Conservation (phyloP, 192 early-diverging fungal species). For the Coemansia sp. region DNA sequence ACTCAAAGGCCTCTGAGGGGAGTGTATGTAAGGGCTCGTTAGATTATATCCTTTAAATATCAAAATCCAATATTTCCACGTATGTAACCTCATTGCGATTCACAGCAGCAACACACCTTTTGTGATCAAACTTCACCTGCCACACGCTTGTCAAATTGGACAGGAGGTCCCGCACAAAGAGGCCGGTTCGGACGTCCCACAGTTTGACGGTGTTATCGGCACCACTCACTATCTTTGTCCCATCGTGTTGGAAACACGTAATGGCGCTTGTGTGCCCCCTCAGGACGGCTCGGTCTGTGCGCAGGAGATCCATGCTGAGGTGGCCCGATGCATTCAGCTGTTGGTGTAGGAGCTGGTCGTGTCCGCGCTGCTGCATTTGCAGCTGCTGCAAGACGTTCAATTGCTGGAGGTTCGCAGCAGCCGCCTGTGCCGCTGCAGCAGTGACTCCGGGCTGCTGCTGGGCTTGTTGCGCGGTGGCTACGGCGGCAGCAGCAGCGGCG, state of each 20-base stretch:
- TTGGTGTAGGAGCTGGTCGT: slow-evolving; percentile 47
- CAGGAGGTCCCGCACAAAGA: slow-evolving; percentile 80
- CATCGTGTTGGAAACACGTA: slow-evolving; percentile 98
- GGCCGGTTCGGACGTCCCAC: slow-evolving; percentile 92
- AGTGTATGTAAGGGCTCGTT: not conserved
- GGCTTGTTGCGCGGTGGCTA: slow-evolving; percentile 32
- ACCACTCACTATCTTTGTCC: slow-evolving; percentile 88
- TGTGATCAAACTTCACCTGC: slow-evolving; percentile 91
- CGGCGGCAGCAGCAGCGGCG: slow-evolving; percentile 22
- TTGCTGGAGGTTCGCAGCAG: slow-evolving; percentile 38
- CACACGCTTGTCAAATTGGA: slow-evolving; percentile 84
- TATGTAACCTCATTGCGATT: slow-evolving; percentile 56
- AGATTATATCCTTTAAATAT: not conserved
- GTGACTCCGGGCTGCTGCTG: slow-evolving; percentile 16
- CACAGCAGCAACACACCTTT: slow-evolving; percentile 76
- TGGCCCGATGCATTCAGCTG: slow-evolving; percentile 6
- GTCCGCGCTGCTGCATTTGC: slow-evolving; percentile 47
- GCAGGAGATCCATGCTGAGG: slow-evolving; percentile 22
- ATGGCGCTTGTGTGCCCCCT: slow-evolving; percentile 70
- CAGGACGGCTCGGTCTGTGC: slow-evolving; percentile 67
- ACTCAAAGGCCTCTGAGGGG: slow-evolving; percentile 18
- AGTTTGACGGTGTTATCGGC: slow-evolving; percentile 92
- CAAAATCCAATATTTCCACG: slow-evolving; percentile 60
- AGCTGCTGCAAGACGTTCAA: slow-evolving; percentile 41
- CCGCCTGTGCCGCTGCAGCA: slow-evolving; percentile 14